Evolutionary conservation across 2,329 filamentous ascomycete genomes (phyloP), one percentile per base, ranked within the genome.

Genomic region (Didymella arachidicola): DNA sequence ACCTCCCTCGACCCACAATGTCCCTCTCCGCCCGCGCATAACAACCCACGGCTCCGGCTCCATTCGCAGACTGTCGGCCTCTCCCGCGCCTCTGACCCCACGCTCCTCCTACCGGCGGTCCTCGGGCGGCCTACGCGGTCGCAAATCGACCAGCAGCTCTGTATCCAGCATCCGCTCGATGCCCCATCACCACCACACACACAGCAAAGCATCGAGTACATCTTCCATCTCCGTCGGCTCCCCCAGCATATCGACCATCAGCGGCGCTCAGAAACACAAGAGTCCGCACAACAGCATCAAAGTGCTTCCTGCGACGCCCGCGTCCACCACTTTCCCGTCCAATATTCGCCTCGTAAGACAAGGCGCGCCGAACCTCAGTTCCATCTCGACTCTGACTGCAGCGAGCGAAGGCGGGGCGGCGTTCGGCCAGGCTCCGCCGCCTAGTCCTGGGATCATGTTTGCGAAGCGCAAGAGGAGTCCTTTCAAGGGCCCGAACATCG

Each of bases 61-160:
- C 14, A 64, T 62, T 73, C 81, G 59, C 75, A 80, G 92, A 16
- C 90, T 92, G 60, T 97, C 93, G 0, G 79, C 96, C 10, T 96
- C 92, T 0, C 95, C 95, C 0, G 89, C 89, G 2, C 94, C 95
- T 0, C 77, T 97, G 39, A 98, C 95, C 0, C 94, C 95, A 3
- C 89, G 93, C 38, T 93, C 92, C 5, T 91, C 91, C 0, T 90
- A 96, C 69, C 88, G 95, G 11, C 89, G 93, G 34, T 87, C 92
- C 2, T 96, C 92, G 5, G 87, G 85, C 42, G 93, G 94, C 29
- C 84, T 98, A 43, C 87, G 93, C 27, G 94, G 95, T 36, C 87
- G 95, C 60, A 98, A 98, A 76, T 98, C 94, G 0, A 99, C 95
- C 0, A 97, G 93, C 0, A 97, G 93, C 0, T 98, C 93, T 0